Percentiles rank a stretch among this genome's conserved stretches.
phyloP scores from a whole-genome alignment of 1,284 basidiomycete genomes.

The Cutaneotrichosporon arboriforme region DNA sequence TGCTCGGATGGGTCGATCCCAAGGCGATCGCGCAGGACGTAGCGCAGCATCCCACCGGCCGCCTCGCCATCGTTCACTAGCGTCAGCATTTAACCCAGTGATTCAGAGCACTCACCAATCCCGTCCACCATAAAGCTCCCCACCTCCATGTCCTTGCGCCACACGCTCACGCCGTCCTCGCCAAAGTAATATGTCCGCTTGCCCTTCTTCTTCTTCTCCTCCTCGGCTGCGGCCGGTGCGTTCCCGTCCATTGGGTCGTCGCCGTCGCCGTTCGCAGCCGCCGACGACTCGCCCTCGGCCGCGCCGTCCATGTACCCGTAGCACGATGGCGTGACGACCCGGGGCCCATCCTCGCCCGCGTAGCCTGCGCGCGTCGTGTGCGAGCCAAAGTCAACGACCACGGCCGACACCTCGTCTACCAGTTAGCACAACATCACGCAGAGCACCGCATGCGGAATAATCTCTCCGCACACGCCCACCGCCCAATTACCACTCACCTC shows the following conservation, averaged over 20 bases:
- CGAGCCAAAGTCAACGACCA: conserved; percentile 91
- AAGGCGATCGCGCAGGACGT: conserved; percentile 70
- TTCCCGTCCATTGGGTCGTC: conserved; percentile 19
- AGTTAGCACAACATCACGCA: not conserved
- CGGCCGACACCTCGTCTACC: conserved; percentile 66
- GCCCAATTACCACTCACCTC: conserved; percentile 26
- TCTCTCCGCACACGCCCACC: not conserved
- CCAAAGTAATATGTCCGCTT: conserved; percentile 74
- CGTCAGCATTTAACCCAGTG: not conserved
- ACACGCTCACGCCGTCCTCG: conserved; percentile 85
- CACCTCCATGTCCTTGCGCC: conserved; percentile 82
- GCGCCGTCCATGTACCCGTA: conserved; percentile 67
- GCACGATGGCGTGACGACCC: conserved; percentile 80
- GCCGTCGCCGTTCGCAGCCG: conserved; percentile 49
- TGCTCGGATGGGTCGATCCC: conserved; percentile 67
- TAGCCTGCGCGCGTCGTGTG: conserved; percentile 88
- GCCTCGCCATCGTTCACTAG: conserved; percentile 74
- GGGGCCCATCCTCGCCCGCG: conserved; percentile 94
- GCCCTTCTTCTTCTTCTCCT: conserved; percentile 31
- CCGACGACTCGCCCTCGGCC: conserved; percentile 21
- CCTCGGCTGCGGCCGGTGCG: conserved; percentile 27
- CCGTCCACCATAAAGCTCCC: conserved; percentile 79
- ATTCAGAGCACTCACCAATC: conserved; percentile 61
- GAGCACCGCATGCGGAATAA: not conserved
- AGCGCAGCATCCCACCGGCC: conserved; percentile 65